These are phyloP conservation scores for Paramyrothecium sp. DNA, from an alignment of 2,329 filamentous ascomycete species.

Conservation along the genomic window DNA sequence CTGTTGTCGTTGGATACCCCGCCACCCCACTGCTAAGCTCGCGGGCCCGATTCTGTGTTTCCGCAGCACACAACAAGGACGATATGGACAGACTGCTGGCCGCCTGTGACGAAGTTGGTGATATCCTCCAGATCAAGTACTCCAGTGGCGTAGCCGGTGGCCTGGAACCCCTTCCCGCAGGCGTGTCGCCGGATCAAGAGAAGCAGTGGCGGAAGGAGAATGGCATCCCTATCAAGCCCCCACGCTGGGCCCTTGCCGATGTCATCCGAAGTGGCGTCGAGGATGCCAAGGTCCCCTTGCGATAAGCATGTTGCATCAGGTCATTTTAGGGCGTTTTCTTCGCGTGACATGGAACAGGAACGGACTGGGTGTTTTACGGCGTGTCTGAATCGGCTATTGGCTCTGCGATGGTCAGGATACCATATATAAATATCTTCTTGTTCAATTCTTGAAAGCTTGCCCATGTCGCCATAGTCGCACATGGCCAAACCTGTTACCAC, in stretches of 20 bases:
- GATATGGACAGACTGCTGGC: slow-evolving; percentile 86
- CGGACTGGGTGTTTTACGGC: slow-evolving; percentile 2
- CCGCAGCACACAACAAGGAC: slow-evolving; percentile 95
- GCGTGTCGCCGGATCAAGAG: slow-evolving; percentile 70
- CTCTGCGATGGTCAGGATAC: neutral
- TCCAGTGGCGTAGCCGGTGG: slow-evolving; percentile 94
- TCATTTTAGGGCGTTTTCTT: slow-evolving; percentile 20
- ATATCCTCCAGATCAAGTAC: slow-evolving; percentile 92
- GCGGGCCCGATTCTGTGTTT: slow-evolving; percentile 92
- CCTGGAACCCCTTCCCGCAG: slow-evolving; percentile 71
- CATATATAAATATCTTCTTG: neutral
- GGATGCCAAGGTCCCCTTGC: slow-evolving; percentile 71
- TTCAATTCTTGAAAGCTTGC: neutral
- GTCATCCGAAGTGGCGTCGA: slow-evolving; percentile 72
- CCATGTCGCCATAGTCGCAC: neutral
- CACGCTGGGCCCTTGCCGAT: slow-evolving; percentile 82
- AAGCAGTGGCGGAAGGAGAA: slow-evolving; percentile 62
- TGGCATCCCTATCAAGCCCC: slow-evolving; percentile 68
- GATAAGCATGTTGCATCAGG: slow-evolving; percentile 40
- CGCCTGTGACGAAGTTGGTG: slow-evolving; percentile 90
- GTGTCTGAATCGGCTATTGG: neutral
- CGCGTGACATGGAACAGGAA: neutral
- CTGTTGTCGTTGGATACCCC: slow-evolving; percentile 96
- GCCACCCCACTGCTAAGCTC: slow-evolving; percentile 94
- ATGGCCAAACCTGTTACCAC: neutral